Evolutionary conservation across 805 yeast species (phyloP), one percentile per base, ranked within the genome.

Genomic region (Starmerella sirachaensis): DNA sequence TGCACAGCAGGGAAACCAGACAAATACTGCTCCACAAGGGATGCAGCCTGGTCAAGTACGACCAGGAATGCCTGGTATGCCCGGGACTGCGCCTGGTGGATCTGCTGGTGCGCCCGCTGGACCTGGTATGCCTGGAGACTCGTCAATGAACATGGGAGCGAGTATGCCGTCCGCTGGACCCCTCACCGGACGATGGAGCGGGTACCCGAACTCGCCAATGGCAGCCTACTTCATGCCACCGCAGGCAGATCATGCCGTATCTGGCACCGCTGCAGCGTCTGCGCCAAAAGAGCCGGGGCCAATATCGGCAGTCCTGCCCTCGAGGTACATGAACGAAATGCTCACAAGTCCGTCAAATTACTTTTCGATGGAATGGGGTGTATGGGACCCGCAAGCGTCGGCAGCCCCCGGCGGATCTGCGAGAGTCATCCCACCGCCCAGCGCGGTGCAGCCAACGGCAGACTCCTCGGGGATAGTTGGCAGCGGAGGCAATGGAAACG

Each of bases 281-380:
- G 35, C 35, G 4, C 35, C 35, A 1, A 24, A 23, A 22, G 84
- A 77, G 27, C 84, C 78, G 43, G 75, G 85, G 0, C 83, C 86
- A 3, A 57, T 78, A 11, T 64, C 74, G 3, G 78, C 78, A 6
- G 76, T 74, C 0, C 18, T 35, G 18, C 86, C 93, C 2, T 72
- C 81, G 2, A 65, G 79, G 35, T 81, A 75, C 49, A 73, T 79
- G 29, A 69, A 69, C 41, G 93, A 81, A 49, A 63, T 78, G 53
- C 74, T 82, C 50, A 86, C 85, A 21, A 78, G 88, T 5, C 94
- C 94, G 0, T 70, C 76, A n/a, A 78, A 72, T 45, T 74, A 76
- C 48, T 81, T 78, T 50, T 70, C 75, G 6, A 66, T 72, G 37
- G 77, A 72, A 31, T 72, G 76, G 76, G 62, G 62, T 34, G 59